phyloP scores from a whole-genome alignment of 2,329 filamentous ascomycete species.

The Pseudocercospora fuligena region DNA sequence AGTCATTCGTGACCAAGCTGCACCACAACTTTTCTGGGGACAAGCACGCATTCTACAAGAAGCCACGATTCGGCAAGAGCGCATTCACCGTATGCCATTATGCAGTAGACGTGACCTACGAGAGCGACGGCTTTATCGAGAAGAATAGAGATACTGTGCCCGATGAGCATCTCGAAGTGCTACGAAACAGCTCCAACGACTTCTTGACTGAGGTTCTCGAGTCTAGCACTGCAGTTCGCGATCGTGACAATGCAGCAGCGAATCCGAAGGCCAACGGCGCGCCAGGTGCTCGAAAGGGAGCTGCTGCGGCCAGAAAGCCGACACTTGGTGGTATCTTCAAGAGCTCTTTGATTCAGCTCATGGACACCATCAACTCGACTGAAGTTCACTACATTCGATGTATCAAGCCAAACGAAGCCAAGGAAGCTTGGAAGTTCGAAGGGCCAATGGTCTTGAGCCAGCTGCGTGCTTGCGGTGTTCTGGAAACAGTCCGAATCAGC shows the following conservation, averaged over 20 bases:
- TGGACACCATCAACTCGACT: conserved; percentile 96
- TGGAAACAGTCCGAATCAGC: conserved; percentile 97
- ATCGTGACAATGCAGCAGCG: conserved; percentile 74
- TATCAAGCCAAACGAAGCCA: conserved; percentile 98
- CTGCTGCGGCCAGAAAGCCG: conserved; percentile 92
- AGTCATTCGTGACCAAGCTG: conserved; percentile 94
- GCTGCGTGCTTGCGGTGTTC: conserved; percentile 94
- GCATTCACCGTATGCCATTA: conserved; percentile 99
- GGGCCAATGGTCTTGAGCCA: conserved; percentile 98
- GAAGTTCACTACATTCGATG: conserved; percentile 99
- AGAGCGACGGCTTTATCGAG: conserved; percentile 98
- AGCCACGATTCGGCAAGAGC: conserved; percentile 95
- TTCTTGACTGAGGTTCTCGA: conserved; percentile 87
- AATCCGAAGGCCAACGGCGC: conserved; percentile 68
- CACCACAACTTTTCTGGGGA: conserved; percentile 89
- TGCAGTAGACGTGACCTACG: conserved; percentile 95
- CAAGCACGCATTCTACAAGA: conserved; percentile 98
- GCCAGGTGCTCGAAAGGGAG: conserved; percentile 81
- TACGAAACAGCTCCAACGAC: conserved; percentile 79
- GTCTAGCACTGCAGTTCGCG: conserved; percentile 81
- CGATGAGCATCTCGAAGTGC: conserved; percentile 94
- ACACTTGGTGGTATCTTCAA: conserved; percentile 99
- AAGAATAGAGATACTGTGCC: conserved; percentile 99
- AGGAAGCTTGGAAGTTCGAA: conserved; percentile 96
- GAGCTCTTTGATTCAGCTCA: conserved; percentile 95